Evolutionary conservation across 495 filamentous ascomycete species (phyloP).

Genomic region (Penicillium roqueforti): DNA sequence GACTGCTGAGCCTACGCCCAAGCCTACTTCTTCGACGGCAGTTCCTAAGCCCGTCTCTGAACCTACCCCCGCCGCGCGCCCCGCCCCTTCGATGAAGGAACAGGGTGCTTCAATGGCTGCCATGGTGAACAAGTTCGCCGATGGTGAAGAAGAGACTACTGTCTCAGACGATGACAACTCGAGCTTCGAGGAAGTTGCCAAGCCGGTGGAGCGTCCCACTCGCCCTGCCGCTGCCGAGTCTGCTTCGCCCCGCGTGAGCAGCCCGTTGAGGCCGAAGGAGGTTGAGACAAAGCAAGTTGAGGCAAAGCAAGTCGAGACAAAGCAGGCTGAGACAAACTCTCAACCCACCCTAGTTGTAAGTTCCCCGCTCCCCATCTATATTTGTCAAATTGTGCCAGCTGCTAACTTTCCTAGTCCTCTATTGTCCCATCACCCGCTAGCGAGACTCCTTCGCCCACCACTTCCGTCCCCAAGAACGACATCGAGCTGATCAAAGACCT

Average conservation of each 20-base stretch:
- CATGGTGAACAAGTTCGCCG: slow-evolving; percentile 79
- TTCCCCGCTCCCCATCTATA: neutral
- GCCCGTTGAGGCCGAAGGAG: slow-evolving; percentile 35
- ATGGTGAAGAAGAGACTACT: slow-evolving; percentile 58
- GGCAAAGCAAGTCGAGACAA: slow-evolving; percentile 24
- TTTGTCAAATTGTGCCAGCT: neutral
- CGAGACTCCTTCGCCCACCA: slow-evolving; percentile 19
- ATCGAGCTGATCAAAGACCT: slow-evolving; percentile 44
- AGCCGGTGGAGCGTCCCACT: slow-evolving; percentile 51
- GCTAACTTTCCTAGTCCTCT: slow-evolving; percentile 23
- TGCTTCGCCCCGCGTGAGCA: slow-evolving; percentile 35
- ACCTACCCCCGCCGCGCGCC: slow-evolving; percentile 44
- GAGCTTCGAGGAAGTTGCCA: slow-evolving; percentile 79
- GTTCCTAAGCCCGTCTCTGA: slow-evolving; percentile 34
- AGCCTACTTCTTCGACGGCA: slow-evolving; percentile 29
- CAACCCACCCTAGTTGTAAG: slow-evolving; percentile 5
- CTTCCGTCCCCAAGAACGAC: slow-evolving; percentile 30
- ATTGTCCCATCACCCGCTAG: slow-evolving; percentile 17
- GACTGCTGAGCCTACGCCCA: slow-evolving; percentile 32
- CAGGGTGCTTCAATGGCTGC: slow-evolving; percentile 80
- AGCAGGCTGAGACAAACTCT: slow-evolving; percentile 26
- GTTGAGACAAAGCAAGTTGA: slow-evolving; percentile 25
- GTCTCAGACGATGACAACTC: slow-evolving; percentile 63
- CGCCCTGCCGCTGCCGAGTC: slow-evolving; percentile 22
- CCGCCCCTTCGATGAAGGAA: slow-evolving; percentile 68